Evolutionary conservation across 1,284 basidiomycete genomes (phyloP).

Genomic region (Gastroboletus turbinatus): DNA sequence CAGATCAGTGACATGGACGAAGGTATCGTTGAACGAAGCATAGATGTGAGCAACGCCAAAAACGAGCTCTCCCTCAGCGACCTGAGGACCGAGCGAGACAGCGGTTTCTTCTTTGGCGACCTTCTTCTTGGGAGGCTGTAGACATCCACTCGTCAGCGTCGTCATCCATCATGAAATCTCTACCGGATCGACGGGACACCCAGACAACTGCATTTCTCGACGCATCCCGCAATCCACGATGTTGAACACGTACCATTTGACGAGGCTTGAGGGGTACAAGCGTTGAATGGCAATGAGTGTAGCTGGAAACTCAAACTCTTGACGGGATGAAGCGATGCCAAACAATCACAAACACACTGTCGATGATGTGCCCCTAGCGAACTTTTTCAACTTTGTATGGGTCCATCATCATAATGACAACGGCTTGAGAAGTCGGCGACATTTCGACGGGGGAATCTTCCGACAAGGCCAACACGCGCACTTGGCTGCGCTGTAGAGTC

Average conservation of each 20-base stretch:
- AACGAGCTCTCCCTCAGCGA: slow-evolving; percentile 92
- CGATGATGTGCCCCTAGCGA: not conserved
- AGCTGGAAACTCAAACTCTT: slow-evolving; percentile 5
- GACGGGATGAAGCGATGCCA: not conserved
- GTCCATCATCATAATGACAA: no score
- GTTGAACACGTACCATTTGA: slow-evolving; percentile 30
- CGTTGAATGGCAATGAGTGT: slow-evolving; percentile 9
- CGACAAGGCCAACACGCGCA: slow-evolving; percentile 27
- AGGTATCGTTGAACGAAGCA: slow-evolving; percentile 99
- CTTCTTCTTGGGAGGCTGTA: slow-evolving; percentile 80
- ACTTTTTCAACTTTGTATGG: not conserved
- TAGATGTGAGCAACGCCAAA: slow-evolving; percentile 98
- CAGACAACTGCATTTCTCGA: not conserved
- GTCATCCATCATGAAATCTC: slow-evolving; percentile 37
- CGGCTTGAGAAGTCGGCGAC: no score
- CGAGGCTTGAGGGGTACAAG: slow-evolving; percentile 19
- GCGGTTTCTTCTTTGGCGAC: slow-evolving; percentile 76
- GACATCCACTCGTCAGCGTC: slow-evolving; percentile 42
- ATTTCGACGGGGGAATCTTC: no score
- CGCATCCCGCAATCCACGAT: not conserved
- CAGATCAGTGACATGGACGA: slow-evolving; percentile 99
- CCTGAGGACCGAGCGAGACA: slow-evolving; percentile 90
- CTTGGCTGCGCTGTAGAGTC: slow-evolving; percentile 26
- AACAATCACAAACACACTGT: slow-evolving; percentile 26
- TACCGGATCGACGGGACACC: slow-evolving; percentile 1